A percentile compares a stretch with the other conserved stretches of the same genome.
Evolutionary conservation across 352 stramenopile genomes (phyloP).

Genomic region (Globisporangium middletonii): DNA sequence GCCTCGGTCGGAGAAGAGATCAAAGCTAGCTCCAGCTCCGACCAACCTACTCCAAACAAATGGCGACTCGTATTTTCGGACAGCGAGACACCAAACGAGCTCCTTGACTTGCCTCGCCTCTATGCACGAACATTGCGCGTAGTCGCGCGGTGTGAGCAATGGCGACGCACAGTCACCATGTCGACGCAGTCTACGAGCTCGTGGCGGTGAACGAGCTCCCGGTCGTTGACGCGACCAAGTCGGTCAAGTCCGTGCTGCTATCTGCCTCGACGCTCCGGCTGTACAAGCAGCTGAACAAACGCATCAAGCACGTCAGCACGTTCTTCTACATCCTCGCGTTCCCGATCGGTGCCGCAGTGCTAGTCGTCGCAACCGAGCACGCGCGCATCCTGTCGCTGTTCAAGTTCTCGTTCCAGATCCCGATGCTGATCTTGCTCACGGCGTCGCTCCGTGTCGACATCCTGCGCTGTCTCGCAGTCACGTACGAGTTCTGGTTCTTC

Average conservation of each 20-base stretch:
- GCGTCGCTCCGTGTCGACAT: not conserved
- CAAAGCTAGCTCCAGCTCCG: no score
- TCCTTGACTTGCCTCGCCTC: no score
- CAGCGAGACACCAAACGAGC: no score
- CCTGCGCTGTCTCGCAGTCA: conserved; percentile 5
- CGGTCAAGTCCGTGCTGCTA: conserved; percentile 8
- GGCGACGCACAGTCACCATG: no score
- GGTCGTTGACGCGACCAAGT: conserved; percentile 17
- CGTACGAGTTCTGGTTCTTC: conserved; percentile 43
- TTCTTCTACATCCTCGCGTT: conserved; percentile 9
- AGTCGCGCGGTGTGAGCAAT: no score
- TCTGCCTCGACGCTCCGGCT: not conserved
- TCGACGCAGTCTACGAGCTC: conserved; percentile 1
- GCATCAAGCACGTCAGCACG: not conserved
- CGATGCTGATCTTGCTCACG: conserved; percentile 2
- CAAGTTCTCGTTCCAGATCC: conserved; percentile 11
- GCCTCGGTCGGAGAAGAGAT: no score
- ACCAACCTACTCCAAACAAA: no score
- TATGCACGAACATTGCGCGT: no score
- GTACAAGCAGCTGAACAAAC: not conserved
- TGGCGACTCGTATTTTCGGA: no score
- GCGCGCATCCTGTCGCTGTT: conserved; percentile 3
- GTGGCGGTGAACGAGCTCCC: conserved; percentile 9
- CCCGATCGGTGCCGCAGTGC: conserved; percentile 6
- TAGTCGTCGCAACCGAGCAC: not conserved